A percentile compares a stretch with the other conserved stretches of the same genome.
Conservation (phyloP, 345 rosid genomes). For the Psidium friedrichsthalianum region DNA sequence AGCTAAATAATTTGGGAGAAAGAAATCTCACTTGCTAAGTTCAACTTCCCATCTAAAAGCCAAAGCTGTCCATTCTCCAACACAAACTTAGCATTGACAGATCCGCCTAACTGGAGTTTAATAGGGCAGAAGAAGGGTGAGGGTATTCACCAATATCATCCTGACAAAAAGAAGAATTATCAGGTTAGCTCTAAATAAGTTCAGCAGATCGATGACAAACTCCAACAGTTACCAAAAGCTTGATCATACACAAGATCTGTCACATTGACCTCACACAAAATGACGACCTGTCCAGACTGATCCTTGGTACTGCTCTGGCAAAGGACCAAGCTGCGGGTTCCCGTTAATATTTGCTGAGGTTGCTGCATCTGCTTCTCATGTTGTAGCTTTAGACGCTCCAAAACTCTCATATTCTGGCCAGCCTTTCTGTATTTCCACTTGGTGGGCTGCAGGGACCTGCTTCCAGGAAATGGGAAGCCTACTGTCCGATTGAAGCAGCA, state of each 20-base stretch:
- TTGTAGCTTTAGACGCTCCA: slow-evolving; percentile 32
- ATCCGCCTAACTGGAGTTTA: slow-evolving; percentile 51
- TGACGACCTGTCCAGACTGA: slow-evolving; percentile 63
- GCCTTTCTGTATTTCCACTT: slow-evolving; percentile 34
- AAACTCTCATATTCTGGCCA: slow-evolving; percentile 36
- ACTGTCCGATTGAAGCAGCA: slow-evolving; percentile 41
- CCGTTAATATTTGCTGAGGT: slow-evolving; percentile 21
- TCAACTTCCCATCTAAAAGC: slow-evolving; percentile 56
- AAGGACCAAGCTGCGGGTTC: slow-evolving; percentile 45
- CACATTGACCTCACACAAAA: slow-evolving; percentile 68
- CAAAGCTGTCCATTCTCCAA: slow-evolving; percentile 66
- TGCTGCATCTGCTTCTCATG: slow-evolving; percentile 50
- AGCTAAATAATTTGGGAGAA: not conserved
- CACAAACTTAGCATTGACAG: slow-evolving; percentile 50
- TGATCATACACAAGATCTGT: slow-evolving; percentile 29
- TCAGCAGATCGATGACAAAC: not conserved
- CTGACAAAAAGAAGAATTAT: not conserved
- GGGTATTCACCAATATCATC: slow-evolving; percentile 49
- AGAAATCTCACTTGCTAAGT: slow-evolving; percentile 47
- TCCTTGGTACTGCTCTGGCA: slow-evolving; percentile 79
- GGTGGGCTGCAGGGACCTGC: slow-evolving; percentile 46
- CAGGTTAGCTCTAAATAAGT: not conserved
- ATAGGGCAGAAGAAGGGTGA: slow-evolving; percentile 48
- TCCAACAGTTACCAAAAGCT: not conserved
- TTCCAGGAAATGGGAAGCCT: slow-evolving; percentile 81